Base-by-base conservation (phyloP, 306 rosid genomes). In the Notholithocarpus densiflorus region DNA sequence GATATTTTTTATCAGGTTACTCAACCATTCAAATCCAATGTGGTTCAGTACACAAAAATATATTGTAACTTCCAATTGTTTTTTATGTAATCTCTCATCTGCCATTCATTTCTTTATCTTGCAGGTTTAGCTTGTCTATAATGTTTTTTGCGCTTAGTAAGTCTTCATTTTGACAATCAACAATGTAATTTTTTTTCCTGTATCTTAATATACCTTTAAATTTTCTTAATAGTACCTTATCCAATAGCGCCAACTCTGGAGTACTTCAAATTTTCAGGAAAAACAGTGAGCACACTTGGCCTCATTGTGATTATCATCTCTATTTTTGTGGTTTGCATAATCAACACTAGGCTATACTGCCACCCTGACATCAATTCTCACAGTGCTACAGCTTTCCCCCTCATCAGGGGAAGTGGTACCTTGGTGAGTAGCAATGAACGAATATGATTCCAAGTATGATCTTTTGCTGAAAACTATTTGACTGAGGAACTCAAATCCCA, bases 301-400 rank as follows among this genome's bases (percentile, higher is more conserved):
- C 74, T 84, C 5, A 68, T 71, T 43, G 84, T 88, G 76, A 40
- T 88, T 23, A 21, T 88, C 66, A 64, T 88, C 55, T 88, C 89
- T 89, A 81, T 88, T 71, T 88, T 88, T 43, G 78, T 85, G 12
- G 84, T 88, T 56, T 84, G 83, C 34, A 76, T 83, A 52, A 78
- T 85, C 81, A 88, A 48, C 75, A 81, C 89, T 37, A 29, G 86
- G 89, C 86, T 88, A 85, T 59, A 88, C 91, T 2, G 91, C 91
- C 56, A 83, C 82, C 77, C 72, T 88, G 48, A 88, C 91, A 18
- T 88, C 89, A 51, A 86, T 88, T 27, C 87, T 88, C 66, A 88
- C 89, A 15, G 80, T 81, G 23, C 86, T 80, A 79, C 88, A 85
- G 53, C 79, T 81, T 21, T 45, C 81, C 34, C 91, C 18, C 83